A percentile compares a stretch with the other conserved stretches of the same genome.
phyloP scores from a whole-genome alignment of 192 early-diverging fungal genomes.

The Gonapodya sp. region DNA sequence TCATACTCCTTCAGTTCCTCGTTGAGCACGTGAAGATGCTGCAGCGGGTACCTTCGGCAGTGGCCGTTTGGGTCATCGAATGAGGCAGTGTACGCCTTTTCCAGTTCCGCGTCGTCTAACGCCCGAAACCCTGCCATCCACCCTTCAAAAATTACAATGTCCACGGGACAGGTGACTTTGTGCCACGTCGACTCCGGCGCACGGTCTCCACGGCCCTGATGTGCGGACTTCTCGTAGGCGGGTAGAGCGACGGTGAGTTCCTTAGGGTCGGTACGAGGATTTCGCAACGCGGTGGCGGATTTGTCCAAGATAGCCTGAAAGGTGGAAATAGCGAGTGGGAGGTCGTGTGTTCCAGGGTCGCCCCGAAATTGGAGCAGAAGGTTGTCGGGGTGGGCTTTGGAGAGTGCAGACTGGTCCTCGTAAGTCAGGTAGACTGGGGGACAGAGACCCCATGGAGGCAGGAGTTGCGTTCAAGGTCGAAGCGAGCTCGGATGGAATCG shows the following conservation, averaged over 20 bases:
- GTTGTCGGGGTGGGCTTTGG: constrained; percentile 40
- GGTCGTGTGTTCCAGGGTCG: constrained; percentile 83
- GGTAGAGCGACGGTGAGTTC: constrained; percentile 44
- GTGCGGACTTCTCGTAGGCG: constrained; percentile 68
- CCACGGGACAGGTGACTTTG: constrained; percentile 35
- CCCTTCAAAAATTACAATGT: constrained; percentile 86
- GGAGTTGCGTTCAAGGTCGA: constrained; percentile 31
- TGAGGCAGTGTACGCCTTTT: constrained; percentile 16
- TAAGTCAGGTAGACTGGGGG: constrained; percentile 64
- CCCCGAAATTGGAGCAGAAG: constrained; percentile 72
- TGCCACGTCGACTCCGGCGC: constrained; percentile 48
- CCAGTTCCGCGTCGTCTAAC: constrained; percentile 23
- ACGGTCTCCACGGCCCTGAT: constrained; percentile 72
- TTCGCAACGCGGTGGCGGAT: not conserved
- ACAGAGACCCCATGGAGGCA: too few species aligned
- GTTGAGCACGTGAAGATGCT: constrained; percentile 36
- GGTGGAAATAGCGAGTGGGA: constrained; percentile 44
- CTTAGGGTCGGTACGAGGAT: not conserved
- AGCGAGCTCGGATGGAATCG: constrained; percentile 15
- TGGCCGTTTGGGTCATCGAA: constrained; percentile 10
- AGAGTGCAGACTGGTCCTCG: constrained; percentile 46
- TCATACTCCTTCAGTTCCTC: constrained; percentile 43
- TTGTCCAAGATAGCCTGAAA: constrained; percentile 35
- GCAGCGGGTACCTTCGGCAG: constrained; percentile 25
- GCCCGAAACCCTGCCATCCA: constrained; percentile 84